phyloP scores from a whole-genome alignment of 768 basidiomycete species.

The Pleurotus ostreatus region DNA sequence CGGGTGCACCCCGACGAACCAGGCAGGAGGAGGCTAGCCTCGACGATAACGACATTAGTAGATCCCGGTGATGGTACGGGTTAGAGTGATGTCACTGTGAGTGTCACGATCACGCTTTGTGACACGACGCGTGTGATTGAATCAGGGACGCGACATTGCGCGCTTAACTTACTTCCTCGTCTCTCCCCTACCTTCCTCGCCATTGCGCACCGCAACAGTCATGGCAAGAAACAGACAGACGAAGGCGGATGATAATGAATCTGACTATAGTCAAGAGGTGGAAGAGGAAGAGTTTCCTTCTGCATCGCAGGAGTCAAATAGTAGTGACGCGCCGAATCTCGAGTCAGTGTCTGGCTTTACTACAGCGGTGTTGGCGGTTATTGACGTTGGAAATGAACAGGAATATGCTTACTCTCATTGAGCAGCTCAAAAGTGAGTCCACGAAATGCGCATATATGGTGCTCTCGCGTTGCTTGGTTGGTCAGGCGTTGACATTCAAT shows the following conservation, averaged over 20 bases:
- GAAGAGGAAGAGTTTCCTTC: not conserved
- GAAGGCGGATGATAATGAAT: not conserved
- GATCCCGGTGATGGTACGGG: not conserved
- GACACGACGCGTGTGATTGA: not conserved
- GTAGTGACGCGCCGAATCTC: not conserved
- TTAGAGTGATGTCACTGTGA: not conserved
- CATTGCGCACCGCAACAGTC: not conserved
- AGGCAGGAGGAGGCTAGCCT: not conserved
- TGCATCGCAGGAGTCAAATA: conserved; percentile 1
- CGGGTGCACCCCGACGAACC: not conserved
- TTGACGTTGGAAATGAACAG: not conserved
- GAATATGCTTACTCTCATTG: not conserved
- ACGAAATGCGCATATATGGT: not conserved
- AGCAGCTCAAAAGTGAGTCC: not conserved
- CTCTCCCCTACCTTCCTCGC: not conserved
- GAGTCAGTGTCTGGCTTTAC: not conserved
- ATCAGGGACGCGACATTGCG: not conserved
- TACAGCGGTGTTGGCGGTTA: too few species aligned
- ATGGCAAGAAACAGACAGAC: not conserved
- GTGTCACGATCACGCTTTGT: not conserved
- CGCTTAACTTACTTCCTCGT: conserved; percentile 1
- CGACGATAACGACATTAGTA: not conserved
- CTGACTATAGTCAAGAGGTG: not conserved
- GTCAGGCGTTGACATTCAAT: too few species aligned
- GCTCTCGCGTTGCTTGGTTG: too few species aligned